Percentiles rank a stretch among this genome's conserved stretches.
These are phyloP conservation scores for Wickerhamiella pararugosa DNA, from an alignment of 1,139 yeast species.

Conservation along the genomic window DNA sequence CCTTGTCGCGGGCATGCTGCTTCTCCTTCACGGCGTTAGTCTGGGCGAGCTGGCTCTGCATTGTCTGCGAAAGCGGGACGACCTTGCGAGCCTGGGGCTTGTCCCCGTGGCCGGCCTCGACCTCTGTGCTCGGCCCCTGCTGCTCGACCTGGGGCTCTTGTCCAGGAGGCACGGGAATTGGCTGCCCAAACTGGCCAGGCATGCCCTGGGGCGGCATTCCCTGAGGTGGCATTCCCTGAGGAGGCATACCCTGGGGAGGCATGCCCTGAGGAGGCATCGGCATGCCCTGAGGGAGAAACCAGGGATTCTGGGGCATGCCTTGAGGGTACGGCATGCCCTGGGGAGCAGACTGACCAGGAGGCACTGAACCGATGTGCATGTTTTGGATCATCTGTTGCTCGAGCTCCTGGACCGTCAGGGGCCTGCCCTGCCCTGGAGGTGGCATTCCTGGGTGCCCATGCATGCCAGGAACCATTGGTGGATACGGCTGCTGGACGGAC, in stretches of 20 bases:
- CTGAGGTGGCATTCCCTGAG: not conserved
- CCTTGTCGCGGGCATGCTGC: constrained; percentile 4
- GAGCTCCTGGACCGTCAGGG: constrained; percentile 9
- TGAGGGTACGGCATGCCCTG: constrained; percentile 4
- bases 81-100: constrained; percentile 2
- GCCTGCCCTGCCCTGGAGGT: constrained; percentile 4
- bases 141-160: constrained; percentile 4
- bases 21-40: constrained; percentile 23
- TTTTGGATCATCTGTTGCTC: constrained; percentile 8
- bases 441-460: constrained; percentile 6
- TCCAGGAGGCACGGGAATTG: constrained; percentile 3
- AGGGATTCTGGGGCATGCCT: not conserved
- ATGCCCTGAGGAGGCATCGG: constrained; percentile 2
- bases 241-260: constrained; percentile 1
- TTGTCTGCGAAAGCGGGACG: constrained; percentile 7
- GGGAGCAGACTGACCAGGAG: constrained; percentile 5
- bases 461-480: constrained; percentile 12
- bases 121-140: not conserved
- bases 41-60: constrained; percentile 19
- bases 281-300: constrained; percentile 4
- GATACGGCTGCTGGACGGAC: constrained; percentile 13
- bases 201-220: constrained; percentile 1
- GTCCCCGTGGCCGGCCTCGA: not conserved
- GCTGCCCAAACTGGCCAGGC: constrained; percentile 1
- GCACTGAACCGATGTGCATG: not conserved